Evolutionary conservation across 2,329 filamentous ascomycete genomes (phyloP), one percentile per base, ranked within the genome.

Genomic region (Claviceps arundinis): DNA sequence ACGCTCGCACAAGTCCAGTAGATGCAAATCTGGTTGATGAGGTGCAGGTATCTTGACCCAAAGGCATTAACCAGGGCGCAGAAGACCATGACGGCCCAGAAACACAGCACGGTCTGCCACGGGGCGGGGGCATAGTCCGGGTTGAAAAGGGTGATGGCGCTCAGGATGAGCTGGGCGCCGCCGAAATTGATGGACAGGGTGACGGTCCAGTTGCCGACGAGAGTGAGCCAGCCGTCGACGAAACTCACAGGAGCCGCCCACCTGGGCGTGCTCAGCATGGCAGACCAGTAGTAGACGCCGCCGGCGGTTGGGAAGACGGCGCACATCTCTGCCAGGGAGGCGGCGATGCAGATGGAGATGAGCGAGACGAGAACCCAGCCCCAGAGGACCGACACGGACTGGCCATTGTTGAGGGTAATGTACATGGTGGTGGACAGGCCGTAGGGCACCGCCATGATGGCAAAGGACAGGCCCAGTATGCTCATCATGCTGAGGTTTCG

Each of bases 21-120:
- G 57, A 89, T 85, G 38, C 85, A 85, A 37, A 76, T 68, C 62
- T 85, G 83, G 65, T 84, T 89, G 61, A 89, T 73, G 38, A 77
- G 71, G 2, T 85, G 84, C 37, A 89, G 70, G 8, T 82, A 64
- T 1, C 62, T 57, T n/a, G 68, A 67, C 30, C 76, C 73, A 57
- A 87, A 84, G 6, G 81, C 79, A 57, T 88, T 89, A 64, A 88
- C 71, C 51, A 79, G 54, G 55, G 86, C 82, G 44, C 81, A 82
- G 17, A 78, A 67, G 37, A 82, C 55, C 55, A 80, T 84, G 60
- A 82, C 82, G 17, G 71, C 82, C 59, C 85, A 78, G 65, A 88
- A 89, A 57, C 87, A 84, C 46, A 88, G 68, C 61, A 89, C 87
- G 52, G 86, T 82, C 64, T 89, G 84, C 82, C 84, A 88, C 22